These are phyloP conservation scores for Physcomitrellopsis africana DNA, from an alignment of 225 moss, liverwort and hornwort species.

Conservation along the genomic window DNA sequence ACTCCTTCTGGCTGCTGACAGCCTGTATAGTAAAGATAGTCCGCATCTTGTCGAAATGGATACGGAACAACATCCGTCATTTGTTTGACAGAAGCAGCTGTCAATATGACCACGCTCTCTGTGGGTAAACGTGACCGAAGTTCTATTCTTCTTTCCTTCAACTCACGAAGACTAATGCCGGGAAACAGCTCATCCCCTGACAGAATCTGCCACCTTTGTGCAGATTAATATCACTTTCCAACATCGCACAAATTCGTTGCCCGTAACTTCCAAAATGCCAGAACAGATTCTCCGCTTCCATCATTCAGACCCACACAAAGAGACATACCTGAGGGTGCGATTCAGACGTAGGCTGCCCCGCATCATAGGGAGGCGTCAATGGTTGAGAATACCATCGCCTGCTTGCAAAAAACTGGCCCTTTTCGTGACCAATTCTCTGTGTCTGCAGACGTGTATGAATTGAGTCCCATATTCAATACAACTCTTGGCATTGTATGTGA, in stretches of 20 bases:
- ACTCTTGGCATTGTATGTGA: background rate
- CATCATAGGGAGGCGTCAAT: constrained; percentile 67
- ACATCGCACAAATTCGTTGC: background rate
- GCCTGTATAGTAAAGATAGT: constrained; percentile 95
- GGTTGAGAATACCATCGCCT: constrained; percentile 53
- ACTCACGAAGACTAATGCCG: constrained; percentile 72
- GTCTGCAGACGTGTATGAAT: constrained; percentile 35
- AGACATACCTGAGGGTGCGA: constrained; percentile 86
- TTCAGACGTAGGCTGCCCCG: constrained; percentile 81
- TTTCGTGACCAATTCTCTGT: constrained; percentile 25
- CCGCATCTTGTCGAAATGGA: constrained; percentile 93
- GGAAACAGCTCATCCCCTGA: constrained; percentile 80
- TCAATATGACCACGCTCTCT: constrained; percentile 86
- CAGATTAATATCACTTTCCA: constrained; percentile 27
- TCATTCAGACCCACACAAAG: constrained; percentile 4
- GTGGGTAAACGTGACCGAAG: constrained; percentile 70
- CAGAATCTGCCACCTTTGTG: constrained; percentile 64
- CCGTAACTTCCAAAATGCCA: background rate
- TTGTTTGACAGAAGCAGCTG: constrained; percentile 80
- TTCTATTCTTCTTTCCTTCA: constrained; percentile 72
- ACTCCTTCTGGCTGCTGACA: constrained; percentile 95
- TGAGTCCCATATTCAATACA: background rate
- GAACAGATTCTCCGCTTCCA: background rate
- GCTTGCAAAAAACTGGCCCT: constrained; percentile 27
- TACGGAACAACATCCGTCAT: constrained; percentile 96